Conservation (phyloP, 2,329 filamentous ascomycete genomes). For the Trichoderma sp. region DNA sequence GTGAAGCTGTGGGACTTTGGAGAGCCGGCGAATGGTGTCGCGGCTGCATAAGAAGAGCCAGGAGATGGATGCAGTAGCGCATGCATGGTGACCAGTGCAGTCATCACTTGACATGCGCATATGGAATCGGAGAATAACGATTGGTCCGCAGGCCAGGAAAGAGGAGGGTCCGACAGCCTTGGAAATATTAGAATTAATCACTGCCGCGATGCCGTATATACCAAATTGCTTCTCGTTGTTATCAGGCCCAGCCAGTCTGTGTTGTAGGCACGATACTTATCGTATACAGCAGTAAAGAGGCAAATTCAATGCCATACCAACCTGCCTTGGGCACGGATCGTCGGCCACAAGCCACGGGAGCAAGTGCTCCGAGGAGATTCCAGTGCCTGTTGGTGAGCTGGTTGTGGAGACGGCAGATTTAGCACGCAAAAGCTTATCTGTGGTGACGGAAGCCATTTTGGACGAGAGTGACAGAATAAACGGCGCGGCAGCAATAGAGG, state of each 20-base stretch:
- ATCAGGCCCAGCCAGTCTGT: neutral
- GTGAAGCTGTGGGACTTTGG: constrained; percentile 64
- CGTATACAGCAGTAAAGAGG: neutral
- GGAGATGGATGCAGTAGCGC: constrained; percentile 9
- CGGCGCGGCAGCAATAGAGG: neutral
- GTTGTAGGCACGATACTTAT: neutral
- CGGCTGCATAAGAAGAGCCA: constrained; percentile 11
- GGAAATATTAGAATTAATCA: neutral
- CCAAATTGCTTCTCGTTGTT: neutral
- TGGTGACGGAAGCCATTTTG: neutral
- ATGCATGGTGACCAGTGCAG: neutral
- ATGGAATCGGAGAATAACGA: constrained; percentile 11
- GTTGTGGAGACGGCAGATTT: constrained; percentile 11
- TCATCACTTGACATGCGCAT: constrained; percentile 6
- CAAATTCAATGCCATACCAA: neutral
- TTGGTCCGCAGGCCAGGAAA: neutral
- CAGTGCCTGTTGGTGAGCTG: constrained; percentile 1
- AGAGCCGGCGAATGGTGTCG: constrained; percentile 15
- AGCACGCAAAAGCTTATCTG: constrained; percentile 12
- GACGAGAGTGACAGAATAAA: neutral
- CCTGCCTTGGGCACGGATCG: neutral
- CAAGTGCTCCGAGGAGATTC: constrained; percentile 5
- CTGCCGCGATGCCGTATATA: neutral
- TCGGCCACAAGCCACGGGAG: neutral
- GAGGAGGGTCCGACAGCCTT: neutral